Evolutionary conservation across 2,329 filamentous ascomycete species (phyloP), one percentile per base, ranked within the genome.

Genomic region (Botrytis medusae): DNA sequence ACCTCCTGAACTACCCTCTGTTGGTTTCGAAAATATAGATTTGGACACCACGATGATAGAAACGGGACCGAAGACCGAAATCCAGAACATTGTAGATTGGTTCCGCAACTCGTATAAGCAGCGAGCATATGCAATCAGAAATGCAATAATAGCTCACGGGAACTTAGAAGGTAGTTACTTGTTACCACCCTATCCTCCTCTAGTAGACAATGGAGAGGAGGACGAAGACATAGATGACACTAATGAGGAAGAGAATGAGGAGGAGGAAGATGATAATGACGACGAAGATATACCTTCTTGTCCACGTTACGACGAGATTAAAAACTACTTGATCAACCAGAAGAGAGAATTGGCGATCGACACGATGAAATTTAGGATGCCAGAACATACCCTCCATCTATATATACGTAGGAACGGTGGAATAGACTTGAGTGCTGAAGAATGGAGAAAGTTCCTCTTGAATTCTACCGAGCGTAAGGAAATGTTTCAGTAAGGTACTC

Each of bases 381-480:
- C 71, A 60, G 71, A 72, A 32, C 71, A 69, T 60, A 44, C 62
- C 10, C 22, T 72, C 14, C 37, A 51, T 25, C 22, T 60, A 40
- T 69, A 72, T 14, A 72, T 72, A 60, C 18, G 54, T 37, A 69
- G 63, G 37, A 69, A 68, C 10, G 71, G 71, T 4, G 71, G 71
- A 6, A 42, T 72, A 42, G 2, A 22, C 25, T 10, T 72, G 2
- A 69, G 40, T 29, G 51, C 62, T 6, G 46, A 69, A n/a, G 71
- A 72, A 40, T 72, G 71, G 71, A 72, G 62, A 61, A 40, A 6
- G 5, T 72, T 72, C n/a, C 71, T 72, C n/a, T 20, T 71, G 18
- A 64, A 51, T 22, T 51, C 42, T 57, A 32, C 12, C 14, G 32
- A 71, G 25, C 32, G 42, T 22, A 48, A 12, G 25, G 69, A 64